Evolutionary conservation across 352 stramenopile species (phyloP).

Genomic region (Globisporangium paddicum): DNA sequence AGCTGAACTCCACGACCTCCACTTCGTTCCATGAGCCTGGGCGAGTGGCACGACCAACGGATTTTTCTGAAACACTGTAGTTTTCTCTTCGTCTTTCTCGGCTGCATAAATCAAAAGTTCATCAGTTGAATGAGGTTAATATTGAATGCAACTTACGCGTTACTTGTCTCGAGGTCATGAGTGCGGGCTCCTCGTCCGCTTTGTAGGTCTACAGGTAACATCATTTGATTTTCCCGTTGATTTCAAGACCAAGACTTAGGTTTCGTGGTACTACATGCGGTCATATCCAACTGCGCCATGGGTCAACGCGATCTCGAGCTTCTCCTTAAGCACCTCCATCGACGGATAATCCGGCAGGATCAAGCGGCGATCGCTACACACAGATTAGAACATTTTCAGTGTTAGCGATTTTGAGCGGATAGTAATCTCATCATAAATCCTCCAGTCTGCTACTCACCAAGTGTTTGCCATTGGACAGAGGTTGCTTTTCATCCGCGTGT

Average conservation of each 20-base stretch:
- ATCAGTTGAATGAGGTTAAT: too few species aligned
- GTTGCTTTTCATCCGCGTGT: constrained; percentile 30
- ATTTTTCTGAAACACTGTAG: constrained; percentile 26
- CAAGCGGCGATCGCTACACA: constrained; percentile 55
- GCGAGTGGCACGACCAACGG: constrained; percentile 33
- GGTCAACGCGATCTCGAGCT: constrained; percentile 53
- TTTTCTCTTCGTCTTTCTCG: neutral
- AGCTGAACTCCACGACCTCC: neutral
- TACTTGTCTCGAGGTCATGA: too few species aligned
- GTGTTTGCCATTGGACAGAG: constrained; percentile 74
- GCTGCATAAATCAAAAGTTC: neutral
- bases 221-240: too few species aligned
- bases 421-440: neutral
- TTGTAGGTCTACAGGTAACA: too few species aligned
- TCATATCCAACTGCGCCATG: constrained; percentile 70
- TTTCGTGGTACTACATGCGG: constrained; percentile 71
- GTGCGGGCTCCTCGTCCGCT: too few species aligned
- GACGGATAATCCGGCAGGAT: constrained; percentile 67
- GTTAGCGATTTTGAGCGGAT: neutral
- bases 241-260: too few species aligned
- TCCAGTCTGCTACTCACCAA: constrained; percentile 32
- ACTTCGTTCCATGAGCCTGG: constrained; percentile 56
- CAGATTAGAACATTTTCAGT: neutral
- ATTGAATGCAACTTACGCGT: too few species aligned
- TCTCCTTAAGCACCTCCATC: constrained; percentile 44